phyloP scores from a whole-genome alignment of 2,329 filamentous ascomycete genomes.

The Pestalotiopsis sp. region DNA sequence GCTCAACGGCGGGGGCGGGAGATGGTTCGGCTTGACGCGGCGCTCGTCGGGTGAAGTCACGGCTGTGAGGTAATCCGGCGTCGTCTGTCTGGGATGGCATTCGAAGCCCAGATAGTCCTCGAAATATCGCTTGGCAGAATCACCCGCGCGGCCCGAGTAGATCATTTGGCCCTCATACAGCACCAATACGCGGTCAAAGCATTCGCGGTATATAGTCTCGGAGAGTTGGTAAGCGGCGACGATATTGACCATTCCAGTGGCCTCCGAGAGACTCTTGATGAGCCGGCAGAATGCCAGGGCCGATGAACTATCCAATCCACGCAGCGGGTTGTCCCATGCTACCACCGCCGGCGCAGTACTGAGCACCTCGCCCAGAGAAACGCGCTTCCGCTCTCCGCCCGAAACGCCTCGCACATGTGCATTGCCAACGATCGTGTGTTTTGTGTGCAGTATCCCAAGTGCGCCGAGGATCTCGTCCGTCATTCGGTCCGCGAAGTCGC shows the following conservation, averaged over 20 bases:
- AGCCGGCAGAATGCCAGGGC: slow-evolving; percentile 77
- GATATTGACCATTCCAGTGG: slow-evolving; percentile 61
- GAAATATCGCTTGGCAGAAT: slow-evolving; percentile 40
- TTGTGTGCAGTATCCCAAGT: slow-evolving; percentile 64
- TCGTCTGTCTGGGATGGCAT: neutral
- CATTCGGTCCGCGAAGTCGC: slow-evolving; percentile 26
- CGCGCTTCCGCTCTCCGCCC: slow-evolving; percentile 64
- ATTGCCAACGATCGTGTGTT: slow-evolving; percentile 62
- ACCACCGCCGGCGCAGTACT: slow-evolving; percentile 44
- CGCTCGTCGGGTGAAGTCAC: neutral
- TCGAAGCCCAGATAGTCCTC: neutral
- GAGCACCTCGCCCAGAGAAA: slow-evolving; percentile 68
- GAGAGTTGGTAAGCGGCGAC: slow-evolving; percentile 46
- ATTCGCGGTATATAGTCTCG: slow-evolving; percentile 42
- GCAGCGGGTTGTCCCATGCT: slow-evolving; percentile 65
- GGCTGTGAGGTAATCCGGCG: neutral
- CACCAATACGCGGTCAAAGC: slow-evolving; percentile 78
- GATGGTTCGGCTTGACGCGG: neutral
- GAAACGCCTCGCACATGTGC: slow-evolving; percentile 60
- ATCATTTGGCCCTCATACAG: slow-evolving; percentile 67
- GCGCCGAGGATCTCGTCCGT: slow-evolving; percentile 35
- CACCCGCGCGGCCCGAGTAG: slow-evolving; percentile 64
- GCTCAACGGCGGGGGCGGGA: neutral
- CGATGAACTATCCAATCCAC: slow-evolving; percentile 78
- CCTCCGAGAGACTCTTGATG: slow-evolving; percentile 73